phyloP scores from a whole-genome alignment of 208 protist species.

The Trypanosoma cruzi region DNA sequence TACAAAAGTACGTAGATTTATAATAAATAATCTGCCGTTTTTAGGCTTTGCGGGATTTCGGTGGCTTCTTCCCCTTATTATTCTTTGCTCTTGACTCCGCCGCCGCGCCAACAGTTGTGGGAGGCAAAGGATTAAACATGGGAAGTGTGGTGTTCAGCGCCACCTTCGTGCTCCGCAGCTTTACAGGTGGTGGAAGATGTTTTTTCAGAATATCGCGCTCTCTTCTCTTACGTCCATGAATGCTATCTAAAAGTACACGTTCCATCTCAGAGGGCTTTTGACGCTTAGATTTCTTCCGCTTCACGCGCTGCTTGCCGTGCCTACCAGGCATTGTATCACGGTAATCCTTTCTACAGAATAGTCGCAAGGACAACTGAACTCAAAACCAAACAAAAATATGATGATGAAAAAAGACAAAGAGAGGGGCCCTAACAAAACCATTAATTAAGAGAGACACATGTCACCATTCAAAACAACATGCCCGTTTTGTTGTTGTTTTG shows the following conservation, averaged over 20 bases:
- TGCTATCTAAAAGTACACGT: conserved; percentile 85
- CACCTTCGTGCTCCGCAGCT: conserved; percentile 65
- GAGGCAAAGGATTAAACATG: conserved; percentile 67
- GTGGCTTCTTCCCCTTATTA: conserved; percentile 12
- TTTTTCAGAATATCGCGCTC: conserved; percentile 81
- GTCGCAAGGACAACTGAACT: not conserved
- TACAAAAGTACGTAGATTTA: not conserved
- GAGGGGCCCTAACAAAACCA: not conserved
- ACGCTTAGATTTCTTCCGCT: conserved; percentile 89
- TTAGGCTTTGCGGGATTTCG: not conserved
- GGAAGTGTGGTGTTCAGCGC: conserved; percentile 54
- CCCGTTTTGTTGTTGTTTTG: not conserved
- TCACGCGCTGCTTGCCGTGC: conserved; percentile 88
- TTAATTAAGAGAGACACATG: not conserved
- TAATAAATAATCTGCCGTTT: not conserved
- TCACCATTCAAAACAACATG: not conserved
- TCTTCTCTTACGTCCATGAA: conserved; percentile 82
- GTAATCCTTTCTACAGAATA: not conserved
- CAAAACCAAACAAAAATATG: not conserved
- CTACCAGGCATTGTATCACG: conserved; percentile 73
- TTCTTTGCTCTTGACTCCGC: not conserved
- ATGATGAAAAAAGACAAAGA: not conserved
- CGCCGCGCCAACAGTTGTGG: not conserved
- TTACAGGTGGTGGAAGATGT: conserved; percentile 71
- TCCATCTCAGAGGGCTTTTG: conserved; percentile 86